Conservation (phyloP, 2,329 filamentous ascomycete species). For the Diatrype stigma region DNA sequence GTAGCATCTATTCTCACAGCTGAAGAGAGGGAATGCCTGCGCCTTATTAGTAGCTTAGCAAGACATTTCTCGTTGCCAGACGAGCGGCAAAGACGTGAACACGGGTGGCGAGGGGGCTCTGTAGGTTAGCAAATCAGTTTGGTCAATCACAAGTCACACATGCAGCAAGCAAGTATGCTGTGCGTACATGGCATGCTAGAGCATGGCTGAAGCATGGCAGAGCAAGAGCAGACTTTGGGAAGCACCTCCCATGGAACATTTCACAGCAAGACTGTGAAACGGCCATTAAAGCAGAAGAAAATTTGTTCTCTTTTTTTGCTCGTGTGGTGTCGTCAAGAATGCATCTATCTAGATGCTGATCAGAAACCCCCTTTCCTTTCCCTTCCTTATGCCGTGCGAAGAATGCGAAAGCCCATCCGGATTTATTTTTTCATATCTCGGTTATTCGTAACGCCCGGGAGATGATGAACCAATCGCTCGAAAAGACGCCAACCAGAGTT, state of each 20-base stretch:
- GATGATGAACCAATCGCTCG: background rate
- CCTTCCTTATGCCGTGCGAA: background rate
- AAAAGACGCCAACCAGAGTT: background rate
- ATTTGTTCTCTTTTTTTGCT: conserved; percentile 37
- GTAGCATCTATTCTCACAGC: too few relatives aligned
- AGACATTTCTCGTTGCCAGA: too few relatives aligned
- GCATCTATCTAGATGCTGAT: conserved; percentile 30
- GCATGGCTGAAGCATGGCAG: conserved; percentile 6
- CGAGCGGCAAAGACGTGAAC: too few relatives aligned
- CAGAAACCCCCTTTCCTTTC: background rate
- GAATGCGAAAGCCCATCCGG: background rate
- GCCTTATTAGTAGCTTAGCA: too few relatives aligned
- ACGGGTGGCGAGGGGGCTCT: background rate
- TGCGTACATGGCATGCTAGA: conserved; percentile 17
- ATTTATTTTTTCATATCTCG: background rate
- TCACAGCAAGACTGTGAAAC: conserved; percentile 63
- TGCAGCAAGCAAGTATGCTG: background rate
- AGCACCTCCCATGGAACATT: conserved; percentile 71
- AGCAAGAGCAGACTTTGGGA: conserved; percentile 56
- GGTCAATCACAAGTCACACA: background rate
- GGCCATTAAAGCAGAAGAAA: conserved; percentile 62
- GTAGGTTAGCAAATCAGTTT: background rate
- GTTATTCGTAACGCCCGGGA: background rate
- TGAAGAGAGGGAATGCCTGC: too few relatives aligned
- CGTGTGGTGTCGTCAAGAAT: conserved; percentile 21